Base-by-base conservation (phyloP, 495 filamentous ascomycete genomes). In the Aspergillus baeticus region DNA sequence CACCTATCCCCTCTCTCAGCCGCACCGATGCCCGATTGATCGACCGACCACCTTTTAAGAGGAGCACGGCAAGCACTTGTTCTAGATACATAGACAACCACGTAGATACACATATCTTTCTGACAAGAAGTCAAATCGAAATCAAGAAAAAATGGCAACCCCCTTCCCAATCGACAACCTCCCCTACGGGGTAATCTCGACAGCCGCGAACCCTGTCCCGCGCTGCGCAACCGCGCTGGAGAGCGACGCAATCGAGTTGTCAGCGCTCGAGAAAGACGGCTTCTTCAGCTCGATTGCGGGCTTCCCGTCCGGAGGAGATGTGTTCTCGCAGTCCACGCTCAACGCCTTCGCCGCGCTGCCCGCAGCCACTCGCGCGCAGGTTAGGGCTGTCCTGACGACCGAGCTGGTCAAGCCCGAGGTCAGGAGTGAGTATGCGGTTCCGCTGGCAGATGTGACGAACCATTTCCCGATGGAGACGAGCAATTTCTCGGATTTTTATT, bases 401-500 rank as follows among this genome's bases (percentile, higher is more conserved):
- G 90, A 17, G 82, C 85, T 50, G 64, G 90, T 21, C 77, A 89
- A 39, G 63, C 69, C 4, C 61, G 51, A 7, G 59, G 79, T 42
- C 80, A 77, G 57, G 63, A 73, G 1, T 55, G 75, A 26, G 63
- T 82, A 6, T 66, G 86, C 15, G 68, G 78, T 79, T 14, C 76
- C 71, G 0, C 65, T 80, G 35, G 62, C 72, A 11, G 62, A 71
- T 2, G 82, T 89, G n/a, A 74, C 66, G 41, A 85, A 80, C 63
- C 87, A 92, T 60, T 66, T 91, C 6, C 91, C 91, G 0, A 84
- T 96, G 81, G 69, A 73, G 11, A 88, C 92, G 45, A 84, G 83
- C 5, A 89, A 93, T 63, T 96, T 92, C 65, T 89, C 90, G 7
- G 91, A 95, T 69, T 95, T 96, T 69, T 93, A 86, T 65, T 71